Conservation (phyloP, 306 rosid genomes). For the Crotalaria pallida region DNA sequence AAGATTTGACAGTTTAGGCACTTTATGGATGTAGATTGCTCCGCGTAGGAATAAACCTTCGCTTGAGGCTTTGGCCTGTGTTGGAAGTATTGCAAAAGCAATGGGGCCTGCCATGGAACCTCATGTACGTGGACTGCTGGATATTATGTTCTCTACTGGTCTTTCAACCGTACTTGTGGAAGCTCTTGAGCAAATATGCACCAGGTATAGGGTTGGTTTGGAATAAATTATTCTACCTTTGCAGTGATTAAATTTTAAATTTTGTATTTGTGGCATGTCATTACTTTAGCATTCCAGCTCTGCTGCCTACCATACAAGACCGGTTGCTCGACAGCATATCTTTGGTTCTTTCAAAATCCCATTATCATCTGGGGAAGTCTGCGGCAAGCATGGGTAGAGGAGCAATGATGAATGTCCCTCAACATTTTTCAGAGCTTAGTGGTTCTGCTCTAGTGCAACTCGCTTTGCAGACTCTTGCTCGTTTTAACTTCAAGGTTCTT, state of each 20-base stretch:
- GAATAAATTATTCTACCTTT: conserved; percentile 6
- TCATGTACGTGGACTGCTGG: conserved; percentile 84
- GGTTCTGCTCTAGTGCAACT: conserved; percentile 80
- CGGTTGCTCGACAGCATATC: conserved; percentile 91
- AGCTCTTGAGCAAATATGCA: conserved; percentile 78
- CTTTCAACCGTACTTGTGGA: conserved; percentile 87
- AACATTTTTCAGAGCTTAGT: conserved; percentile 68
- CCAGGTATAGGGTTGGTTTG: conserved; percentile 41
- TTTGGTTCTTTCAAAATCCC: conserved; percentile 81
- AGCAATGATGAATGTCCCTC: conserved; percentile 47
- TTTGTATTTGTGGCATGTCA: conserved; percentile 10
- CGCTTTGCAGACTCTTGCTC: conserved; percentile 94
- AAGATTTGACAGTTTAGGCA: conserved; percentile 21
- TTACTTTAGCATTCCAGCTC: conserved; percentile 67
- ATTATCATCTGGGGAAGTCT: conserved; percentile 62
- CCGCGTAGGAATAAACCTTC: conserved; percentile 96
- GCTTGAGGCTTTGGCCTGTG: conserved; percentile 97
- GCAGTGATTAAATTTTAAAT: conserved; percentile 9
- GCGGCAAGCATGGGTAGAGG: conserved; percentile 53
- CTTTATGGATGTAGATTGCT: conserved; percentile 67
- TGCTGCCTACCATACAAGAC: conserved; percentile 89
- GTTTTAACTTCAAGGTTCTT: conserved; percentile 85
- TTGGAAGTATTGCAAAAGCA: conserved; percentile 96
- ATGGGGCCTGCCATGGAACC: conserved; percentile 90
- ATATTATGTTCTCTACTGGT: conserved; percentile 89